Evolutionary conservation across 169 alveolate genomes (phyloP).

Genomic region (Perkinsus olseni): DNA sequence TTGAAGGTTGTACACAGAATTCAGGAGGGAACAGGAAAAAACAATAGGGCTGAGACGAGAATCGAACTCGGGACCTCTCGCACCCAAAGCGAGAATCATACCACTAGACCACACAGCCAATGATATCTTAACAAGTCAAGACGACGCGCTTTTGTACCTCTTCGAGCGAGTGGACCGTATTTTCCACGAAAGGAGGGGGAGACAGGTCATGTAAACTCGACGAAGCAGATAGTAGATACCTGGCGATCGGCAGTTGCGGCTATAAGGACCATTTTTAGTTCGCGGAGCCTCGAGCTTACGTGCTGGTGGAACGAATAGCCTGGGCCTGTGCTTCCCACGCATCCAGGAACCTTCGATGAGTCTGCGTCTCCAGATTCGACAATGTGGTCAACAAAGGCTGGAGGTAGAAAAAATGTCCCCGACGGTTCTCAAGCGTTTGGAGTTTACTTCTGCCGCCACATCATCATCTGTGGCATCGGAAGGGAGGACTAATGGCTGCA

Average conservation of each 20-base stretch:
- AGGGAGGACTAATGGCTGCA: not conserved
- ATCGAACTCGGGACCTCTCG: constrained; percentile 96
- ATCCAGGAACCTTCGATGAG: not conserved
- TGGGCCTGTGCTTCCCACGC: not conserved
- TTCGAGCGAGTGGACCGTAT: not conserved
- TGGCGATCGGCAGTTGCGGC: not conserved
- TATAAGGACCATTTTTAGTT: not conserved
- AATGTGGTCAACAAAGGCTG: not conserved
- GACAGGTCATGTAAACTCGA: not conserved
- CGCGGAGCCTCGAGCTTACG: not conserved
- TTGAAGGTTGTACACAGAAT: too few relatives aligned
- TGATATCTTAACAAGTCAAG: not conserved
- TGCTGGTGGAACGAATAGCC: not conserved
- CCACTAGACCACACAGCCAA: constrained; percentile 76
- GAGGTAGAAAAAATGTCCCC: not conserved
- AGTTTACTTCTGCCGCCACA: not conserved
- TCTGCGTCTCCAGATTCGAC: not conserved
- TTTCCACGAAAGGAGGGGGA: not conserved
- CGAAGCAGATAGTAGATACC: not conserved
- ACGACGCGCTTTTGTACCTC: not conserved
- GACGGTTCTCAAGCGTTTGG: too few relatives aligned
- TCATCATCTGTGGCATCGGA: not conserved
- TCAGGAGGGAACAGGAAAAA: not conserved
- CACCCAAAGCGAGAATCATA: constrained; percentile 94
- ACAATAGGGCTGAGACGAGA: constrained; percentile 80